These are phyloP conservation scores for Alopecurus myosuroides DNA, from an alignment of 176 grass and related monocot species.

Conservation along the genomic window DNA sequence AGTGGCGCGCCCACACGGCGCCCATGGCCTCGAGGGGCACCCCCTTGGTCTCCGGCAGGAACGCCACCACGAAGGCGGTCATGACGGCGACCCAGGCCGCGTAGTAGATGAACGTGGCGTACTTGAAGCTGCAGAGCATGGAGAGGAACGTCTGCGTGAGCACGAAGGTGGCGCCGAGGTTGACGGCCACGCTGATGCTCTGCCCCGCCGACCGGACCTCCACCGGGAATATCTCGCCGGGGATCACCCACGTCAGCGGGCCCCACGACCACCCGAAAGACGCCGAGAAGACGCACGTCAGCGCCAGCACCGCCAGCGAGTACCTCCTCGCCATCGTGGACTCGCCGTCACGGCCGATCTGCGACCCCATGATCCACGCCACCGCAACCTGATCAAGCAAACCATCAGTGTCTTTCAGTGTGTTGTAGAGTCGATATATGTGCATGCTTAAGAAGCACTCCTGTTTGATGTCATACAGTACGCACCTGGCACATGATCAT, in stretches of 20 bases:
- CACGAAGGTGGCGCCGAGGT: slow-evolving; percentile 67
- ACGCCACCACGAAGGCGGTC: slow-evolving; percentile 47
- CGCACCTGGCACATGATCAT: slow-evolving; percentile 59
- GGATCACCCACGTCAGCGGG: slow-evolving; percentile 64
- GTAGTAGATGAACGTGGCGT: slow-evolving; percentile 59
- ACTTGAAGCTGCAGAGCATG: slow-evolving; percentile 58
- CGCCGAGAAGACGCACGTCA: slow-evolving; percentile 65
- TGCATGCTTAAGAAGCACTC: not conserved
- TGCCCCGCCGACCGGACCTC: slow-evolving; percentile 75
- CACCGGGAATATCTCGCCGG: slow-evolving; percentile 74
- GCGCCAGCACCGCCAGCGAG: slow-evolving; percentile 51
- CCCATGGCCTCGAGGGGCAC: slow-evolving; percentile 57
- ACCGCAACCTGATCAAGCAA: slow-evolving; percentile 27
- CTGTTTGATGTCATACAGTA: not conserved
- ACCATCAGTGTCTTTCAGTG: not conserved
- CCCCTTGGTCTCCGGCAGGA: slow-evolving; percentile 67
- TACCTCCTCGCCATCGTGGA: slow-evolving; percentile 37
- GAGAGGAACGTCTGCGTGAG: slow-evolving; percentile 68
- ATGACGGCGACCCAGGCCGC: slow-evolving; percentile 49
- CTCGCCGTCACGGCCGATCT: slow-evolving; percentile 32
- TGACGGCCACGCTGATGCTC: slow-evolving; percentile 59
- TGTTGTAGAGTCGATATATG: not conserved
- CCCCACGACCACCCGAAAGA: slow-evolving; percentile 82
- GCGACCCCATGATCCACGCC: slow-evolving; percentile 57
- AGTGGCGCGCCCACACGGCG: slow-evolving; percentile 46